Evolutionary conservation across 2,329 filamentous ascomycete genomes (phyloP), one percentile per base, ranked within the genome.

Genomic region (Davidsoniella neocaledoniae): DNA sequence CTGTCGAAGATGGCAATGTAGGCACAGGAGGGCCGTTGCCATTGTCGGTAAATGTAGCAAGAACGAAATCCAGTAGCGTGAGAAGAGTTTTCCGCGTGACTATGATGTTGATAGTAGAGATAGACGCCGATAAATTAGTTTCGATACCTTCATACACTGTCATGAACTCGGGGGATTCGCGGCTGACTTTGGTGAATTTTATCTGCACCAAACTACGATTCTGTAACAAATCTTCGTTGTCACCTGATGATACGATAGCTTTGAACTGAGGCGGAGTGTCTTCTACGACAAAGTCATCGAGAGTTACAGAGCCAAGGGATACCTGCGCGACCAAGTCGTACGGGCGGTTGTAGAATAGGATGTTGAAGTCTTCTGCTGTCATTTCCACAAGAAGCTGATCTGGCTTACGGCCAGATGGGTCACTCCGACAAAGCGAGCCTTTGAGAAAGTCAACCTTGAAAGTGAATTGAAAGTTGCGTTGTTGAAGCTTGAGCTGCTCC

Each of bases 251-350:
- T n/a, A 99, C 78, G 46, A 99, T 93, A 23, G 90, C 90, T 65
- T 91, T 94, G 70, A 99, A 98, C 59, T 96, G 90, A 6, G 83
- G 81, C 0, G 85, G 69, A 0, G 87, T 80, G 49, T 90, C 83
- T 56, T 91, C 90, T 7, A 99, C 90, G 5, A 53, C 52, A 60
- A 96, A 88, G 60, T 99, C 91, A 59, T 96, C 90, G 2, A 98
- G 79, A 0, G 82, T 86, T 16, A 98, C 70, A 1, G 86, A 88
- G 12, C 84, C 83, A 8, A 99, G 73, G 0, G 86, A 80, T 23
- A 98, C 85, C 58, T 95, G 85, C 1, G 91, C 90, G 23, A 81
- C 84, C 81, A 98, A 91, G 61, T 98, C 90, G 57, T 83, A 95
- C 0, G 85, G 81, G 21, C 90, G 75, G 52, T 94, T 79, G 60